Evolutionary conservation across 345 rosid genomes (phyloP).

Genomic region (Syzygium aromaticum): DNA sequence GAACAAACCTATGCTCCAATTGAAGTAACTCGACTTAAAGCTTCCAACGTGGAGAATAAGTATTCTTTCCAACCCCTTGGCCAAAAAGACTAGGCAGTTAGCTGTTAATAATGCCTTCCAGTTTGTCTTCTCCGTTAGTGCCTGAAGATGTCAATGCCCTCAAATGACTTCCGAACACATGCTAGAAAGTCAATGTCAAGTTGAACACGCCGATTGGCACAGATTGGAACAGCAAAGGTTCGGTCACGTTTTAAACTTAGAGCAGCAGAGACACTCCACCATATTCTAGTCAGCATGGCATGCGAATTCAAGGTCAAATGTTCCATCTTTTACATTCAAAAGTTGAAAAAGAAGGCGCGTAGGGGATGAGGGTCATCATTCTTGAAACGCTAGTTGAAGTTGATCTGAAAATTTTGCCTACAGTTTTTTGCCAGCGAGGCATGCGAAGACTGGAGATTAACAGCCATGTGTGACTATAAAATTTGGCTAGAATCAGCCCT

Average conservation of each 20-base stretch:
- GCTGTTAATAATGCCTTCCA: neutral
- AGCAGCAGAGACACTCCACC: no score
- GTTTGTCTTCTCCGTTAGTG: neutral
- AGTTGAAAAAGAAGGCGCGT: neutral
- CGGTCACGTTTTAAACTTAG: no score
- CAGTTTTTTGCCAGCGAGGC: neutral
- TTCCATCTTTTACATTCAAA: neutral
- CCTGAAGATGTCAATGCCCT: neutral
- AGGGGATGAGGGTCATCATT: neutral
- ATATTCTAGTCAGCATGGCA: neutral
- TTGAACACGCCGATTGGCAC: neutral
- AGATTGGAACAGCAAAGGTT: neutral
- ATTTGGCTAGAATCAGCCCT: neutral
- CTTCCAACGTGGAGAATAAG: neutral
- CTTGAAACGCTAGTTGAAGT: neutral
- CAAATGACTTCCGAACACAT: neutral
- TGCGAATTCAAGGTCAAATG: neutral
- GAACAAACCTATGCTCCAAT: neutral
- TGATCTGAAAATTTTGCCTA: neutral
- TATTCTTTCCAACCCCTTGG: neutral
- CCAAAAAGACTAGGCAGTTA: neutral
- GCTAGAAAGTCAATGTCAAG: neutral
- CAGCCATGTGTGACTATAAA: neutral
- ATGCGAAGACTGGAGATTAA: neutral
- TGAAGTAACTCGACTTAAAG: neutral